Evolutionary conservation across 257 asterid species (phyloP), one percentile per base, ranked within the genome.

Genomic region (Jacaranda mimosifolia): DNA sequence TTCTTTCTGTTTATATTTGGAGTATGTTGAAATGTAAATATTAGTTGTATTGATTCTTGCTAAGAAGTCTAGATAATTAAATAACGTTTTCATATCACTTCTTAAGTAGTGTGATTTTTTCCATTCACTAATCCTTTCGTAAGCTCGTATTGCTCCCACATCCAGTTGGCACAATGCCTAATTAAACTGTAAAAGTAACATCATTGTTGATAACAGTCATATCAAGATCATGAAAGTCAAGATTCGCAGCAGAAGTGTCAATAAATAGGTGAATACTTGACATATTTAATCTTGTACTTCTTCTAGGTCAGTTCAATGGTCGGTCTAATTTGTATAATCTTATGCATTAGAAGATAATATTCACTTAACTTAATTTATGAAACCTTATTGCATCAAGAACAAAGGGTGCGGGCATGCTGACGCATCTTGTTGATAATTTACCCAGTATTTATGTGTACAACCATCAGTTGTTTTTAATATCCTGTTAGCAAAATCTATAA

Each of bases 81-180:
- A 55, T 6, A 8, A 12, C 14, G 42, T n/a, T 58, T 7, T 49
- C 66, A 7, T 58, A 17, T 49, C 6, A 51, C 12, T 13, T 32
- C 4, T 18, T n/a, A 38, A 42, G 38, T 74, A 21, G 19, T 48
- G 59, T 59, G 55, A 70, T 21, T 63, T 21, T 63, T 32, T 62
- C 43, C 56, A 32, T 40, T 32, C 6, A 46, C 49, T n/a, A 60
- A 15, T 62, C 43, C 42, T 14, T 40, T 72, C 39, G 43, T 3
- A 48, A 48, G 63, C 53, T 63, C 51, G 42, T 52, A 75, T 40
- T 75, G 35, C 19, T 63, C 42, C 73, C 15, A 52, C 7, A 18
- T 36, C 56, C 36, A 64, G 32, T 49, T 39, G 72, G 15, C 48
- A 1, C 49, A 49, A 10, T 13, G 49, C 49, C 11, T 17, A 11